Conservation (phyloP, 306 rosid species). For the Morella rubra region DNA sequence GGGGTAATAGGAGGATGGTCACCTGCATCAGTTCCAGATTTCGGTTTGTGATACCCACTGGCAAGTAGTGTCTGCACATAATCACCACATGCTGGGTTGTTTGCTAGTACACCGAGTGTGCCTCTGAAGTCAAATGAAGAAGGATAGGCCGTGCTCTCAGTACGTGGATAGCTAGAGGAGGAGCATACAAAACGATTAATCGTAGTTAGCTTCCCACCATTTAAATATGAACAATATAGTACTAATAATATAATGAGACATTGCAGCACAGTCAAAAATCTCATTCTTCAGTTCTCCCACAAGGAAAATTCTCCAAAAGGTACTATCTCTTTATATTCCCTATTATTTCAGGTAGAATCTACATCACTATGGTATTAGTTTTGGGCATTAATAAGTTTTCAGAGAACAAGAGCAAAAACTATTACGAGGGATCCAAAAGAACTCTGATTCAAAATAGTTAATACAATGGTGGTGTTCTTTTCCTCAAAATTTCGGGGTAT, state of each 20-base stretch:
- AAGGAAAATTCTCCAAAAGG: background rate
- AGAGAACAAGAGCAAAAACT: no score
- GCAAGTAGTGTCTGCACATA: conserved; percentile 62
- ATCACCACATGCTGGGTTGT: conserved; percentile 70
- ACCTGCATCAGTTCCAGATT: conserved; percentile 79
- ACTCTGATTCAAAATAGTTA: no score
- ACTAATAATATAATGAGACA: background rate
- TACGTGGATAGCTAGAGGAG: conserved; percentile 84
- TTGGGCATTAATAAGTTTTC: no score
- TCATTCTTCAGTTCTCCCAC: background rate
- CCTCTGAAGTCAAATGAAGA: conserved; percentile 84
- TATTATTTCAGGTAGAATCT: background rate
- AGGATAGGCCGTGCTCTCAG: conserved; percentile 95
- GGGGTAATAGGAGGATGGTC: conserved; percentile 99
- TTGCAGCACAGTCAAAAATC: background rate
- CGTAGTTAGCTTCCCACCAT: conserved; percentile 1
- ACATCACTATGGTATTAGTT: background rate
- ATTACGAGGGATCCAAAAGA: no score
- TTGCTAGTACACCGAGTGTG: conserved; percentile 65
- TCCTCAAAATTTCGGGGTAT: no score
- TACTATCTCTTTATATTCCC: background rate
- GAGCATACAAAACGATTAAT: conserved; percentile 23
- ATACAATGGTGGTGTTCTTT: no score
- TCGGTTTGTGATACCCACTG: conserved; percentile 73
- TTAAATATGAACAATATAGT: background rate